phyloP scores from a whole-genome alignment of 768 basidiomycete species.

The Baorangia bicolor region DNA sequence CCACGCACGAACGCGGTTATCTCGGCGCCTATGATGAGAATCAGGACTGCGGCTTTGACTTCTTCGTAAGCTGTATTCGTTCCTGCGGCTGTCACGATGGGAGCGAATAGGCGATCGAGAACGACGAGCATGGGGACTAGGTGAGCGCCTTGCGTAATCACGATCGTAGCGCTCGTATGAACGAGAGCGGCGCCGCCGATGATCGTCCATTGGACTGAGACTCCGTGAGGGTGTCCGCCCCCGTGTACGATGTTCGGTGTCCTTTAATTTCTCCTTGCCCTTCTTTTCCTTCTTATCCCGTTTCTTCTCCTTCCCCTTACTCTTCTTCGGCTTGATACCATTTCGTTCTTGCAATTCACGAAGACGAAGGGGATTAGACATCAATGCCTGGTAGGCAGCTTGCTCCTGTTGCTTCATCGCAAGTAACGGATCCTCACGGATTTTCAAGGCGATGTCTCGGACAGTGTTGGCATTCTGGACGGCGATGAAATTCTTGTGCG shows the following conservation, averaged over 20 bases:
- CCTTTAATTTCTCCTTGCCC: constrained; percentile 23
- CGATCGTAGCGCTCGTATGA: constrained; percentile 30
- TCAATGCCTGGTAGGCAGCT: constrained; percentile 81
- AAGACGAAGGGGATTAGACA: constrained; percentile 83
- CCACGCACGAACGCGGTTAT: constrained; percentile 38
- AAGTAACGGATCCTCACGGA: constrained; percentile 95
- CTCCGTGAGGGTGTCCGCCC: constrained; percentile 32
- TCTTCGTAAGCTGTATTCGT: constrained; percentile 25
- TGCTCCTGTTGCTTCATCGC: constrained; percentile 99
- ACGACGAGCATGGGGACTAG: constrained; percentile 45
- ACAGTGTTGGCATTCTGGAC: constrained; percentile 89
- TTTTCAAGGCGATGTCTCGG: constrained; percentile 88
- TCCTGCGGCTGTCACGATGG: constrained; percentile 19
- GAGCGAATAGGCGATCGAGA: constrained; percentile 46
- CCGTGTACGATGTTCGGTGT: constrained; percentile 35
- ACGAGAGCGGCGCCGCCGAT: constrained; percentile 30
- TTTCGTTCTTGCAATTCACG: constrained; percentile 78
- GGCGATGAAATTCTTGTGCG: constrained; percentile 92
- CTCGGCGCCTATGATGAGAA: constrained; percentile 12
- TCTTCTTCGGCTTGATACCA: constrained; percentile 80
- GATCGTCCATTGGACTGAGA: constrained; percentile 27
- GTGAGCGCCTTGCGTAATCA: constrained; percentile 38
- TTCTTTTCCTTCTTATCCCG: constrained; percentile 50
- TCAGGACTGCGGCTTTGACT: constrained; percentile 33
- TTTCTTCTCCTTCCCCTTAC: constrained; percentile 60